Evolutionary conservation across 768 basidiomycete genomes (phyloP).

Genomic region (Termitomyces sp.): DNA sequence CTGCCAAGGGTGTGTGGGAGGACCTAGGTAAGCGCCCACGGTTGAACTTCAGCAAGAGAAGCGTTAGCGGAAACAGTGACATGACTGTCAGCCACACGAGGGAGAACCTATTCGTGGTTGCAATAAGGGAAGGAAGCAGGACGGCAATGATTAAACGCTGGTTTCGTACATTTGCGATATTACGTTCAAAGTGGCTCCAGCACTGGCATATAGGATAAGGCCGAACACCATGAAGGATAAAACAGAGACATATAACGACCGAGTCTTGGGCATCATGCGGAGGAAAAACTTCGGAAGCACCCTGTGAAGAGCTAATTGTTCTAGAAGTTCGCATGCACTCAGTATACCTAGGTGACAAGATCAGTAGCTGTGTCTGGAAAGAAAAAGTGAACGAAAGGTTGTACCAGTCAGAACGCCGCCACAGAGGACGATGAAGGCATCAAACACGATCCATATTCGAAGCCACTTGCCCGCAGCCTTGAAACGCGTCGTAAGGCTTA

Average conservation of each 20-base stretch:
- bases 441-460: conserved; percentile 54
- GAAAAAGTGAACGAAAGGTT: neutral
- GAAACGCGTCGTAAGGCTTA: neutral
- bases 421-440: conserved; percentile 67
- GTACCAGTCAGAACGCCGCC: conserved; percentile 68
- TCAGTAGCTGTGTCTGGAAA: neutral
- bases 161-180: conserved; percentile 51
- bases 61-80: conserved; percentile 56
- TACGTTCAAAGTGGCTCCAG: conserved; percentile 45
- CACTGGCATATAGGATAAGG: conserved; percentile 50
- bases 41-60: conserved; percentile 60
- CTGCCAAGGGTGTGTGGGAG: conserved; percentile 31
- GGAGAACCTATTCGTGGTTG: conserved; percentile 43
- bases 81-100: conserved; percentile 65
- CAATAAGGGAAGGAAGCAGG: neutral
- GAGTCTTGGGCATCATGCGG: conserved; percentile 40
- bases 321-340: conserved; percentile 53
- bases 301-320: conserved; percentile 53
- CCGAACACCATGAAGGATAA: conserved; percentile 45
- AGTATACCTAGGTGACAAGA: conserved; percentile 34
- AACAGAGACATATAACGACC: conserved; percentile 48
- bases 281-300: conserved; percentile 54
- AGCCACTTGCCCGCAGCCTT: conserved; percentile 61
- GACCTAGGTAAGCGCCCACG: conserved; percentile 50
- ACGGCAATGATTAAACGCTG: conserved; percentile 7